phyloP scores from a whole-genome alignment of 2,329 filamentous ascomycete species.

The Aspergillus tanneri region DNA sequence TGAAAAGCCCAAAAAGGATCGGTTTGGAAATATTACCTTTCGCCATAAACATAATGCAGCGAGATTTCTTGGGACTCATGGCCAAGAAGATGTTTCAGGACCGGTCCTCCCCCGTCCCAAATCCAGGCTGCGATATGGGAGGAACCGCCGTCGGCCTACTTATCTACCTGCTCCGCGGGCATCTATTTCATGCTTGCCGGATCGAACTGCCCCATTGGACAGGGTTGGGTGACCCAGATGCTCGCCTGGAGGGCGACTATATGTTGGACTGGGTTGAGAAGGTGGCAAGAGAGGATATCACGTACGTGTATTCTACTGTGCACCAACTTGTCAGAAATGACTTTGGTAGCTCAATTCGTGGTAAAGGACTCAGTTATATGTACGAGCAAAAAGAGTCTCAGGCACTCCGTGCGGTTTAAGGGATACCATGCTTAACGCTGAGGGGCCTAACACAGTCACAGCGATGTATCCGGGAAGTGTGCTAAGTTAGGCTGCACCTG shows the following conservation, averaged over 20 bases:
- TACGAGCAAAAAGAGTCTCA: slow-evolving; percentile 24
- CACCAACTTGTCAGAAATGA: not conserved
- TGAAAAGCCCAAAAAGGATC: no score
- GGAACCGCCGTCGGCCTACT: slow-evolving; percentile 23
- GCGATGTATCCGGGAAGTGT: slow-evolving; percentile 28
- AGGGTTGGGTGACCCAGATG: slow-evolving; percentile 22
- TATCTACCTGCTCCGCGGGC: slow-evolving; percentile 21
- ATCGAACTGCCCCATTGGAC: slow-evolving; percentile 23
- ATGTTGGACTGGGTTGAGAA: slow-evolving; percentile 30
- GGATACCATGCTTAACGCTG: slow-evolving; percentile 23
- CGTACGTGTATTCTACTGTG: slow-evolving; percentile 1
- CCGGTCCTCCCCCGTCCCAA: no score
- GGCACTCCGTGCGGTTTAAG: slow-evolving; percentile 26
- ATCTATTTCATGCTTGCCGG: slow-evolving; percentile 31
- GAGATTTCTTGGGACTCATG: no score
- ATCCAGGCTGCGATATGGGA: no score
- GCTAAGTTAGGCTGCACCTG: not conserved
- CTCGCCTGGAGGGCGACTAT: slow-evolving; percentile 23
- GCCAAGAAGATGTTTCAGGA: no score
- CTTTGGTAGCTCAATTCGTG: slow-evolving; percentile 11
- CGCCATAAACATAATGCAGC: no score
- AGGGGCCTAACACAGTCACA: slow-evolving; percentile 16
- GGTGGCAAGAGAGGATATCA: slow-evolving; percentile 22
- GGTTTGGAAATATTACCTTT: no score
- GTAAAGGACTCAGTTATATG: slow-evolving; percentile 19